Percentiles rank a stretch among this genome's conserved stretches.
Evolutionary conservation across 1,284 basidiomycete species (phyloP).

Genomic region (Boletus hoseneyae): DNA sequence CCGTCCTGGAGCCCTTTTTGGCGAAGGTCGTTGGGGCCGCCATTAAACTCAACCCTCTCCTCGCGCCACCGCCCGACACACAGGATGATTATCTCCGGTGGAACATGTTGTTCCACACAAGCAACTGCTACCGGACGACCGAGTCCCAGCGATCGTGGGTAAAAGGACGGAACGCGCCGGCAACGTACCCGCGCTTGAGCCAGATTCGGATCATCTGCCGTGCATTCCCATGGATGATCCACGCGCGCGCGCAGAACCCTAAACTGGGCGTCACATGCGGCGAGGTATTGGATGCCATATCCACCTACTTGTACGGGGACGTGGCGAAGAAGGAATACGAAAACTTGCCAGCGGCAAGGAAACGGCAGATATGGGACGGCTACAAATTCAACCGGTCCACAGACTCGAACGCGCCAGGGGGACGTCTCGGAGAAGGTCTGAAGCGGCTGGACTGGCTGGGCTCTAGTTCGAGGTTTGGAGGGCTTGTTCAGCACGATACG

Average conservation of each 20-base stretch:
- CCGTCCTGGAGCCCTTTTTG: constrained; percentile 63
- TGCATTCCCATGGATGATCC: constrained; percentile 57
- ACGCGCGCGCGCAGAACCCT: constrained; percentile 47
- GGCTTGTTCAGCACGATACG: constrained; percentile 46
- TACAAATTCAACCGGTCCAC: constrained; percentile 66
- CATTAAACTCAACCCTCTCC: constrained; percentile 58
- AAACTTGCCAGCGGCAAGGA: constrained; percentile 32
- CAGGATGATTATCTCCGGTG: constrained; percentile 57
- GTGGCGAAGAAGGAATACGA: constrained; percentile 52
- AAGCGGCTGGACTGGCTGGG: constrained; percentile 63
- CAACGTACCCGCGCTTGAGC: constrained; percentile 65
- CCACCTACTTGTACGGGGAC: constrained; percentile 47
- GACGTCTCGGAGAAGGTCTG: constrained; percentile 55
- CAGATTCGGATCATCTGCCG: constrained; percentile 50
- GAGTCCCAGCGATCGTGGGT: constrained; percentile 66
- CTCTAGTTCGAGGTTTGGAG: constrained; percentile 55
- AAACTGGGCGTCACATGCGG: constrained; percentile 66
- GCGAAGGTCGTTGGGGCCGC: constrained; percentile 45
- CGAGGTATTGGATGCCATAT: constrained; percentile 62
- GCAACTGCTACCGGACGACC: constrained; percentile 56
- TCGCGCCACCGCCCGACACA: constrained; percentile 47
- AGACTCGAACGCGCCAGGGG: constrained; percentile 61
- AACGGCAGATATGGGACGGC: constrained; percentile 43
- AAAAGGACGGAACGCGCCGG: constrained; percentile 64
- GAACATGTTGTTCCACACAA: constrained; percentile 70